phyloP scores from a whole-genome alignment of 257 asterid species.

The Solanum phureja region DNA sequence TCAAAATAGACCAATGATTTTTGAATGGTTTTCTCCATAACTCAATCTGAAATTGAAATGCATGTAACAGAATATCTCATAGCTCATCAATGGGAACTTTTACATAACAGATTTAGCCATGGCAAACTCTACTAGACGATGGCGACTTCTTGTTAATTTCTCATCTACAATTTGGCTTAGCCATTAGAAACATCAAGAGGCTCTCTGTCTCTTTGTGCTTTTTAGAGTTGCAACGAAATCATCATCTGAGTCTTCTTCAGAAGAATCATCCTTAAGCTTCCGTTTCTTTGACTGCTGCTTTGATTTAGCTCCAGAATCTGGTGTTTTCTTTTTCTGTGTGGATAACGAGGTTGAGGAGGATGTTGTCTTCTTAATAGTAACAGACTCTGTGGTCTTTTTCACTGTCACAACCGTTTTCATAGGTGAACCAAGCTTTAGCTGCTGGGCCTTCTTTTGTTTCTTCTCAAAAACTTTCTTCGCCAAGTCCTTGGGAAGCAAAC shows the following conservation, averaged over 20 bases:
- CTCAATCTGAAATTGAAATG: background rate
- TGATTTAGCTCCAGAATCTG: conserved; percentile 22
- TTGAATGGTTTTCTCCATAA: no score
- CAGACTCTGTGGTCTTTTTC: conserved; percentile 26
- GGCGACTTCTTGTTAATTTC: background rate
- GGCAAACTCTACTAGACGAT: background rate
- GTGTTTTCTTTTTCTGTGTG: conserved; percentile 34
- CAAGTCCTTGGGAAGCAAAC: conserved; percentile 66
- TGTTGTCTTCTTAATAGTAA: conserved; percentile 28
- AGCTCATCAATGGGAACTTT: background rate
- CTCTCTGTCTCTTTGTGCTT: conserved; percentile 35
- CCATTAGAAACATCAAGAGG: conserved; percentile 4
- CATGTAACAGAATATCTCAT: background rate
- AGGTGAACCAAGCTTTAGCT: conserved; percentile 58
- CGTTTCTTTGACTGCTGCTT: conserved; percentile 38
- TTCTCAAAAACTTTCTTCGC: conserved; percentile 65
- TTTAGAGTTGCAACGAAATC: conserved; percentile 28
- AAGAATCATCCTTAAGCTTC: conserved; percentile 28
- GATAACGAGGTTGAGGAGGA: conserved; percentile 18
- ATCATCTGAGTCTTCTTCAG: conserved; percentile 43
- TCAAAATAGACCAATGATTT: background rate
- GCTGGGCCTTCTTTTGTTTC: conserved; percentile 49
- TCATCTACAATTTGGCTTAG: background rate
- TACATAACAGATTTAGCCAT: background rate
- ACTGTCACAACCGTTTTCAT: conserved; percentile 47